Base-by-base conservation (phyloP, 805 yeast genomes). In the Lipomyces yamanashiensis region DNA sequence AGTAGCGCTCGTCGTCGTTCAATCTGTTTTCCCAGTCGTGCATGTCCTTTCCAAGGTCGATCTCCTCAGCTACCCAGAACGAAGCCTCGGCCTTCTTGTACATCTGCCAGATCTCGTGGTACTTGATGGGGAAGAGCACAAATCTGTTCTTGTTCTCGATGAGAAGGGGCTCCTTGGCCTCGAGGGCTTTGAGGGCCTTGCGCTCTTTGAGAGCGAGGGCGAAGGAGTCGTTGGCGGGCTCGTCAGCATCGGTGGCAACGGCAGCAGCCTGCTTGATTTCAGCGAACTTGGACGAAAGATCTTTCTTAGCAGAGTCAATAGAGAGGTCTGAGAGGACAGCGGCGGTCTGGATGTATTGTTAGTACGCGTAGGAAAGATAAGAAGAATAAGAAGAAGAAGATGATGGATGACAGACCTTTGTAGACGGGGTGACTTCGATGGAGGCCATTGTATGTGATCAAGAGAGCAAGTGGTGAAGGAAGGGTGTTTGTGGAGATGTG, bases 1-100 rank as follows among this genome's bases (percentile, higher is more conserved):
- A 93, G 80, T 80, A 95, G 74, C 96, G 86, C 83, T 93, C 99
- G 77, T 92, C 93, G 62, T 90, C 95, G 75, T 83, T 92, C 82
- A 93, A 82, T 74, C 82, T 82, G 80, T 88, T 85, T 76, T 90
- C 92, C 99, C 99, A 93, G 81, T 93, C 99, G 73, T 84, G 84
- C 65, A 83, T 75, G 78, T 93, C 99, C 82, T 93, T 95, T 61
- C 96, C 87, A 69, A 93, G 85, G 79, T 93, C 99, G 70, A 93
- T 92, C 81, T 95, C 99, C 82, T 93, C 99, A 54, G 98, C 98
- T 47, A 98, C 95, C 99, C 99, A 93, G 84, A 93, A 93, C 6
- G 98, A 93, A 15, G 99, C 99, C 83, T 95, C 99, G 57, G 98
- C 98, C 80, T 93, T 91, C 83, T 93, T 93, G 81, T 93, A 93